Base-by-base conservation (phyloP, 108 stramenopile species). In the Cyclotella atomus region DNA sequence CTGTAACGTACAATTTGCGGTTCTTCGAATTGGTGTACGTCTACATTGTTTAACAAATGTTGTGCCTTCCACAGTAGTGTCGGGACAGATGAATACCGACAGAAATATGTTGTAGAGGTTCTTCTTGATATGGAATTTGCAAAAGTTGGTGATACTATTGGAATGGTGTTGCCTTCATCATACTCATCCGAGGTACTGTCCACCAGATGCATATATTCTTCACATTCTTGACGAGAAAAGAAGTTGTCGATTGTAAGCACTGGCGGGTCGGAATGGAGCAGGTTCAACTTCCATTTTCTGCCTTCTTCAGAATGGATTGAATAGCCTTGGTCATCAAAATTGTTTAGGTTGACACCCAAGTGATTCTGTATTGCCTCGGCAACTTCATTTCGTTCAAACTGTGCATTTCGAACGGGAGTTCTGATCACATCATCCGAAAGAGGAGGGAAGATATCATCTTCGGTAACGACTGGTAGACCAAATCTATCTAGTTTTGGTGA, bases 51-150 rank as follows among this genome's bases (percentile, higher is more conserved):
- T 28, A 95, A 76, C 0, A 90, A 19, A 23, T 74, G 71, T 14
- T 68, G 63, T 25, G 82, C 85, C 66, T 94, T 91, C 5, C 88
- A 81, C 1, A 94, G 25, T 8, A 94, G 70, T 12, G 83, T 49
- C 4, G 89, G 84, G 0, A 91, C 76, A 32, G 76, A 61, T 3
- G 59, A 49, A 69, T 84, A 94, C 24, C 69, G 47, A 44, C 88
- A 89, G 81, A 90, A 94, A 89, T 90, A 94, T 14, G 88, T 89
- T 17, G 91, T 92, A 0, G 91, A 91, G 27, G 93, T 94, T 6
- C 93, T 79, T 65, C 69, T 77, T 6, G 90, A 91, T 25, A 77
- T 52, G 25, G 89, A 78, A 15, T 73, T 56, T 0, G 85, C 57
- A 65, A 93, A 90, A 7, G 91, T 93, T 4, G 85, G 84, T 16